Evolutionary conservation across 176 grass and related monocot genomes (phyloP).

Genomic region (Lolium perenne): DNA sequence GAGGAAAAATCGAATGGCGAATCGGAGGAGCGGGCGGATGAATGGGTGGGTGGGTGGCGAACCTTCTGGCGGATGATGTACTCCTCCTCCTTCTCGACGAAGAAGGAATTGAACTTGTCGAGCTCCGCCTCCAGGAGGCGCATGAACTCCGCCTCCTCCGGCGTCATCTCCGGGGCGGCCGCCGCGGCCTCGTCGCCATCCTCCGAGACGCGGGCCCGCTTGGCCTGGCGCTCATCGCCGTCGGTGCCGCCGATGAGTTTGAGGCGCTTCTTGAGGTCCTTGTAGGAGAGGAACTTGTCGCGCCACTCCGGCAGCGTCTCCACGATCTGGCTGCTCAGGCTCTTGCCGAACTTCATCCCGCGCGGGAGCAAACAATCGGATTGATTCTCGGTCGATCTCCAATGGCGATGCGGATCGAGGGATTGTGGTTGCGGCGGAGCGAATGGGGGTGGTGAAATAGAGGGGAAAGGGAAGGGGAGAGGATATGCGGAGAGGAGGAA

Average conservation of each 20-base stretch:
- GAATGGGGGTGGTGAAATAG: conserved; percentile 45
- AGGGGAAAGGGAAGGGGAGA: background rate
- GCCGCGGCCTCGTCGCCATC: background rate
- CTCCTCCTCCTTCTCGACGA: conserved; percentile 96
- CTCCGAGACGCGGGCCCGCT: conserved; percentile 5
- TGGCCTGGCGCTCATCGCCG: background rate
- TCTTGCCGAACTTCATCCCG: conserved; percentile 96
- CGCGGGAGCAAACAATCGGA: background rate
- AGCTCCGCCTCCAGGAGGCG: conserved; percentile 84
- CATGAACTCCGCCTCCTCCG: conserved; percentile 79
- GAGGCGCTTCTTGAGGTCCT: conserved; percentile 94
- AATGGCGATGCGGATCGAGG: background rate
- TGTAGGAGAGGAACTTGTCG: conserved; percentile 97
- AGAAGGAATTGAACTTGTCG: conserved; percentile 93
- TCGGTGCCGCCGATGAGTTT: conserved; percentile 66
- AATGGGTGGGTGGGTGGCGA: background rate
- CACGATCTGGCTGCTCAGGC: conserved; percentile 91
- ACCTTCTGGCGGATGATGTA: conserved; percentile 99
- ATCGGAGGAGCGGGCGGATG: background rate
- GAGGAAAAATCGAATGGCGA: background rate
- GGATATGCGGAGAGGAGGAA: conserved; percentile 49
- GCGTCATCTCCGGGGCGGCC: conserved; percentile 49
- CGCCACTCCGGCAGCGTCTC: conserved; percentile 98
- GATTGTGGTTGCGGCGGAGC: background rate
- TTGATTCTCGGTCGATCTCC: background rate